Evolutionary conservation across 176 grass and related monocot genomes (phyloP), one percentile per base, ranked within the genome.

Genomic region (Elaeis guineensis): DNA sequence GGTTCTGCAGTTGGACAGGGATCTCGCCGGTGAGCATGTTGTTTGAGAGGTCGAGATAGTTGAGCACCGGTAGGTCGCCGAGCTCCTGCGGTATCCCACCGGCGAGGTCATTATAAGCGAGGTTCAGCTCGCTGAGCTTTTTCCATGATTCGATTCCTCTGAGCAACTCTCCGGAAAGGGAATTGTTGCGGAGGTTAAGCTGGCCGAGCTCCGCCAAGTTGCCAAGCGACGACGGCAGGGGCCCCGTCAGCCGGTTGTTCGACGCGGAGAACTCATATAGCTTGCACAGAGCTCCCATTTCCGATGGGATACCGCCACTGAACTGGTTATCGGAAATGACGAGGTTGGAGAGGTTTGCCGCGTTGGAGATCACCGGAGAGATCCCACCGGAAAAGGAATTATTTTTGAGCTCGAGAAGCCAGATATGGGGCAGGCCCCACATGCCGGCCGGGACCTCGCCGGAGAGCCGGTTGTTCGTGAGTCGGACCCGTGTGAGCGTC

Each of bases 401-500:
- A 65, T 54, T 62, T 35, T 51, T 80, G 63, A 98, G 74, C 48
- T 98, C 93, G 0, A 98, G 81, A 11, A 98, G 82, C 17, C 67
- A 82, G 16, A 92, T 1, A 70, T 81, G 93, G 21, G 87, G 93
- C 59, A 98, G 77, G 54, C 93, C 93, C 93, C 93, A 98, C 15
- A 98, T 52, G 0, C 81, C 76, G 11, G 9, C 67, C 12, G 93
- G 93, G 19, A 98, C 76, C 21, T 80, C 63, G 1, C 93, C 84
- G 16, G 64, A 23, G 58, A 98, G 84, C 63, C 52, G 49, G 61
- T 98, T 98, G 20, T 62, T 71, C 18, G 61, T 62, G 5, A 98
- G 76, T 49, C 93, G 82, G 58, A 98, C 67, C 6, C 93, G 93
- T 7, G 72, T 64, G 17, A 98, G 77, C 19, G 21, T 81, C 32